These are phyloP conservation scores for Chaetomium strumarium DNA, from an alignment of 2,329 filamentous ascomycete species.

Conservation along the genomic window DNA sequence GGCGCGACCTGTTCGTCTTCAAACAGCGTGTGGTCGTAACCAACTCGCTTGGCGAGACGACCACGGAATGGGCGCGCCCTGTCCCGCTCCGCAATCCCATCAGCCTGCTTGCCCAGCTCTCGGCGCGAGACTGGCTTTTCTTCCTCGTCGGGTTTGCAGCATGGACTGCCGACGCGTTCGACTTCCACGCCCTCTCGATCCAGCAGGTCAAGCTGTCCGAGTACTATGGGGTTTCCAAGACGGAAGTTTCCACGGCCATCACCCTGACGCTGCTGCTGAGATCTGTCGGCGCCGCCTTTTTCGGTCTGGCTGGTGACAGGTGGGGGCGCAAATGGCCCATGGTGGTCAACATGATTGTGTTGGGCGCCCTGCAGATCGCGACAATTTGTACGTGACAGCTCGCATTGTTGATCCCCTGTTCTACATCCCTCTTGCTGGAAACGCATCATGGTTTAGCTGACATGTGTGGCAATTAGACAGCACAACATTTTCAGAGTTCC, in stretches of 20 bases:
- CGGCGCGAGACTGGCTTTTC: constrained; percentile 64
- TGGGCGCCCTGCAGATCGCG: constrained; percentile 58
- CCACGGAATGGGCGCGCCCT: constrained; percentile 62
- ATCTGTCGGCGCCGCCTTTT: constrained; percentile 67
- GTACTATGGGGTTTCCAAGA: constrained; percentile 48
- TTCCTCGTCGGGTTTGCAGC: constrained; percentile 67
- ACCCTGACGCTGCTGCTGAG: constrained; percentile 69
- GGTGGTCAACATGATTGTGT: constrained; percentile 67
- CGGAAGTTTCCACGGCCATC: constrained; percentile 68
- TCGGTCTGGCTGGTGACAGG: constrained; percentile 71
- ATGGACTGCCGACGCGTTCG: constrained; percentile 79
- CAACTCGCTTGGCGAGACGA: constrained; percentile 59
- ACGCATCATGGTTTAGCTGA: no score
- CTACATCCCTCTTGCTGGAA: no score
- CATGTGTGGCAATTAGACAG: constrained; percentile 36
- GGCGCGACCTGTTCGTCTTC: constrained; percentile 45
- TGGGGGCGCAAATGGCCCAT: constrained; percentile 82
- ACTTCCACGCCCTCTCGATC: constrained; percentile 75
- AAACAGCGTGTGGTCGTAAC: constrained; percentile 64
- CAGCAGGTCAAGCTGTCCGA: constrained; percentile 64
- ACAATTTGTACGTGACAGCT: constrained; percentile 52
- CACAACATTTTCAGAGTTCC: constrained; percentile 63
- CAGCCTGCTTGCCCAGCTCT: constrained; percentile 59
- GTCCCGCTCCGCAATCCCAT: constrained; percentile 65
- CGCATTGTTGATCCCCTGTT: no score